Conservation (phyloP, 2,329 filamentous ascomycete species). For the Aspergillus neotritici region DNA sequence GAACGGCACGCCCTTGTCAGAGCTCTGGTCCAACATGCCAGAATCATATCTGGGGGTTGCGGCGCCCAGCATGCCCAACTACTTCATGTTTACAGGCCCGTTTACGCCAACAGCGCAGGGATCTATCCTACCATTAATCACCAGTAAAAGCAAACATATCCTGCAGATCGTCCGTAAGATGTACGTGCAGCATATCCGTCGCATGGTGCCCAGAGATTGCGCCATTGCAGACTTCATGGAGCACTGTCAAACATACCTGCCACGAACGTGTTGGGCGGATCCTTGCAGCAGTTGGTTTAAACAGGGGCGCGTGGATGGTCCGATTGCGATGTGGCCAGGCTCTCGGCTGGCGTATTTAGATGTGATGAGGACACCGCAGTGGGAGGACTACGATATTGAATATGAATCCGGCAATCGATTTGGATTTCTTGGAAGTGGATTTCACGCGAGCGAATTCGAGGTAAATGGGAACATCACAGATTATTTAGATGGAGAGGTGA, state of each 20-base stretch:
- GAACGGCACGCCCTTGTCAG: slow-evolving; percentile 21
- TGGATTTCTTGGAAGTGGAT: slow-evolving; percentile 17
- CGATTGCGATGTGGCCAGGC: slow-evolving; percentile 18
- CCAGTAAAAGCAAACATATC: slow-evolving; percentile 3
- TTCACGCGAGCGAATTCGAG: slow-evolving; percentile 15
- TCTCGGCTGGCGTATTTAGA: slow-evolving; percentile 22
- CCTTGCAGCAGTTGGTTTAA: slow-evolving; percentile 15
- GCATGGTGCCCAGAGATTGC: slow-evolving; percentile 4
- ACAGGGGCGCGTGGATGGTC: slow-evolving; percentile 8
- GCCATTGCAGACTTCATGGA: slow-evolving; percentile 10
- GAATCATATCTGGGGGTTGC: slow-evolving; percentile 34
- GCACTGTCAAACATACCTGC: slow-evolving; percentile 9
- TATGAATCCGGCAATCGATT: slow-evolving; percentile 15
- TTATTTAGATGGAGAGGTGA: too few species aligned
- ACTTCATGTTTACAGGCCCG: slow-evolving; percentile 21
- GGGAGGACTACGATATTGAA: slow-evolving; percentile 20
- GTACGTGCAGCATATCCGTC: slow-evolving; percentile 9
- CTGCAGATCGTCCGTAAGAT: slow-evolving; percentile 8
- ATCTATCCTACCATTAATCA: slow-evolving; percentile 6
- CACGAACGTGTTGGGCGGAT: slow-evolving; percentile 12
- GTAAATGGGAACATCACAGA: background rate
- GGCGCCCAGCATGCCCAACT: slow-evolving; percentile 32
- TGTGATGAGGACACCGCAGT: slow-evolving; percentile 17
- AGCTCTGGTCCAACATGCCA: slow-evolving; percentile 28
- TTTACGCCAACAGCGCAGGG: slow-evolving; percentile 9